Conservation (phyloP, 495 filamentous ascomycete genomes). For the Lasiosphaeris hirsuta region DNA sequence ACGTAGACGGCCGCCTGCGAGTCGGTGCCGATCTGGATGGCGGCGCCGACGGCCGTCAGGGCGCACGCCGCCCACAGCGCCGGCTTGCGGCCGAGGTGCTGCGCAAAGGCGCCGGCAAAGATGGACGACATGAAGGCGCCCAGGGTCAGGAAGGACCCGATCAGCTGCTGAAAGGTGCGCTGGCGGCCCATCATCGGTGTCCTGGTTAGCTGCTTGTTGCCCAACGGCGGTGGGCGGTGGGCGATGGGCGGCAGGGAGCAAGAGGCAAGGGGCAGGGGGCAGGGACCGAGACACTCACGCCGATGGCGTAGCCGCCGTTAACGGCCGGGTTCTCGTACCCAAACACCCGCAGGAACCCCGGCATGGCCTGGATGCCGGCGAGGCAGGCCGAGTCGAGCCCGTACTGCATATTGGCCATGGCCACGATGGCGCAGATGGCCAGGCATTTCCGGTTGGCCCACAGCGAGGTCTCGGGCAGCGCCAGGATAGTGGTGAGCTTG, state of each 20-base stretch:
- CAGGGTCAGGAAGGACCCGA: conserved; percentile 32
- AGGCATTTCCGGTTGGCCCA: conserved; percentile 38
- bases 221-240: no score
- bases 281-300: not conserved
- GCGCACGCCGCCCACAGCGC: conserved; percentile 45
- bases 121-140: conserved; percentile 52
- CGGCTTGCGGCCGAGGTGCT: conserved; percentile 43
- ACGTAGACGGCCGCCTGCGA: conserved; percentile 45
- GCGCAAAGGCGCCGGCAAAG: conserved; percentile 46
- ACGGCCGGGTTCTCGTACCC: conserved; percentile 9
- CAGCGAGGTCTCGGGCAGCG: conserved; percentile 32
- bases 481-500: not conserved
- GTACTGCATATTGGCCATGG: conserved; percentile 48
- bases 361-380: conserved; percentile 57
- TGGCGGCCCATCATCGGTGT: no score
- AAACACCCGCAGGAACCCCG: conserved; percentile 51
- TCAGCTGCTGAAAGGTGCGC: conserved; percentile 48
- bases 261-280: no score
- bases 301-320: conserved; percentile 11
- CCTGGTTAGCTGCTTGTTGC: no score
- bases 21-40: conserved; percentile 47
- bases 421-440: conserved; percentile 33
- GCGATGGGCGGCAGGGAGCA: no score
- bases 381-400: conserved; percentile 56
- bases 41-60: conserved; percentile 39